Conservation (phyloP, 2,329 filamentous ascomycete genomes). For the Curvularia sp. region DNA sequence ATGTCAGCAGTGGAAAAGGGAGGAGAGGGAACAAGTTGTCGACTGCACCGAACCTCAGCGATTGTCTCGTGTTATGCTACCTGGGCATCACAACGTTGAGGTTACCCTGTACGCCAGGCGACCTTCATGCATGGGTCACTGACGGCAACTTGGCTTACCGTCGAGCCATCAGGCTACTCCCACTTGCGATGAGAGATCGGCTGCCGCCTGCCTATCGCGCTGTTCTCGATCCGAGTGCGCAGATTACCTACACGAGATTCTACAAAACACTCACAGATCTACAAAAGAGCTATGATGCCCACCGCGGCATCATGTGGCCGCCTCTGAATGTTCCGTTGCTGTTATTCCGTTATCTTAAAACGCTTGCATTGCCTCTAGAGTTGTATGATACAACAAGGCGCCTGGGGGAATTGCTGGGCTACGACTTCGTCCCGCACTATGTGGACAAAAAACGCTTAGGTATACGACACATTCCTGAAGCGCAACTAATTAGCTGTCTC, state of each 20-base stretch:
- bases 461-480: constrained; percentile 65
- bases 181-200: constrained; percentile 69
- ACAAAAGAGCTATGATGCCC: constrained; percentile 67
- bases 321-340: constrained; percentile 73
- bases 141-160: constrained; percentile 74
- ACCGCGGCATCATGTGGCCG: constrained; percentile 76
- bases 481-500: constrained; percentile 72
- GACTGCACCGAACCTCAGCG: constrained; percentile 69
- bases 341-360: constrained; percentile 72
- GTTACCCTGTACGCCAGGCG: constrained; percentile 76
- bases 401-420: constrained; percentile 59
- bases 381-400: constrained; percentile 66
- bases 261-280: constrained; percentile 70
- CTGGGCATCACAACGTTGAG: constrained; percentile 76
- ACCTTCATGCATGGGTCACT: constrained; percentile 72
- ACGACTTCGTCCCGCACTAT: constrained; percentile 66
- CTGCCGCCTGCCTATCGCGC: constrained; percentile 68
- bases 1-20: constrained; percentile 35
- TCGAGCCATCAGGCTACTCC: constrained; percentile 64
- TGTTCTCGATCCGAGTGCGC: constrained; percentile 61
- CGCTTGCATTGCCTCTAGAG: constrained; percentile 77
- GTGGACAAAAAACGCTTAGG: constrained; percentile 27
- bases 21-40: constrained; percentile 56
- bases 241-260: constrained; percentile 63
- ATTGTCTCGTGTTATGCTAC: constrained; percentile 81